phyloP scores from a whole-genome alignment of 495 filamentous ascomycete genomes.

The Aspergillus egyptiacus region DNA sequence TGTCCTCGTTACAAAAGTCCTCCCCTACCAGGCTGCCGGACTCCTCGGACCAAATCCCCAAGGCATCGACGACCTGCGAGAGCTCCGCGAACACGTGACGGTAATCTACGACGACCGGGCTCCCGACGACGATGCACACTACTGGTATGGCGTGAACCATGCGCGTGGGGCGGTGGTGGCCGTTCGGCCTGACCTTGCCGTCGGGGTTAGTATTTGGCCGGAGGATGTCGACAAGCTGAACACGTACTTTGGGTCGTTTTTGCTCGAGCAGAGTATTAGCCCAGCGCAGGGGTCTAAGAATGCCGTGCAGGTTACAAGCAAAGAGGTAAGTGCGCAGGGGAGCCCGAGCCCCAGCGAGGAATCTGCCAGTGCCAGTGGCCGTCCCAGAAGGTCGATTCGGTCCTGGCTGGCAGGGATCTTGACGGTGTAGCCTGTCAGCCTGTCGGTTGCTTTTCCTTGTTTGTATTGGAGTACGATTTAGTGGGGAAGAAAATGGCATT shows the following conservation, averaged over 20 bases:
- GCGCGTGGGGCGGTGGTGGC: background rate
- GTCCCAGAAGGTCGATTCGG: background rate
- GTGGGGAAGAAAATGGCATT: no score
- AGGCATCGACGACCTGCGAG: background rate
- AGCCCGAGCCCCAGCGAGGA: background rate
- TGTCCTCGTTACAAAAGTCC: conserved; percentile 24
- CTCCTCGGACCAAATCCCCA: background rate
- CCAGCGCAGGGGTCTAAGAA: background rate
- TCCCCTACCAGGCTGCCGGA: background rate
- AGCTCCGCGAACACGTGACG: background rate
- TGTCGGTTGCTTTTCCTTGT: no score
- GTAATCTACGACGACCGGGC: conserved; percentile 5
- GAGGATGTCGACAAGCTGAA: background rate
- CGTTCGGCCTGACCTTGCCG: conserved; percentile 1
- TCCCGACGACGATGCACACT: conserved; percentile 9
- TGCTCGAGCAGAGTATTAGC: background rate
- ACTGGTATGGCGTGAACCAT: conserved; percentile 8
- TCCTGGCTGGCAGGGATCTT: background rate
- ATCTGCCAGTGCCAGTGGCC: background rate
- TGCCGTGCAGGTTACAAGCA: background rate
- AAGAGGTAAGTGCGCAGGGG: background rate
- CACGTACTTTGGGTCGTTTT: background rate
- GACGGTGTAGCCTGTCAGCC: background rate
- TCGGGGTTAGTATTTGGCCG: background rate
- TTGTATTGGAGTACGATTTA: no score